These are phyloP conservation scores for Perkinsus olseni DNA, from an alignment of 169 alveolate genomes.

Conservation along the genomic window DNA sequence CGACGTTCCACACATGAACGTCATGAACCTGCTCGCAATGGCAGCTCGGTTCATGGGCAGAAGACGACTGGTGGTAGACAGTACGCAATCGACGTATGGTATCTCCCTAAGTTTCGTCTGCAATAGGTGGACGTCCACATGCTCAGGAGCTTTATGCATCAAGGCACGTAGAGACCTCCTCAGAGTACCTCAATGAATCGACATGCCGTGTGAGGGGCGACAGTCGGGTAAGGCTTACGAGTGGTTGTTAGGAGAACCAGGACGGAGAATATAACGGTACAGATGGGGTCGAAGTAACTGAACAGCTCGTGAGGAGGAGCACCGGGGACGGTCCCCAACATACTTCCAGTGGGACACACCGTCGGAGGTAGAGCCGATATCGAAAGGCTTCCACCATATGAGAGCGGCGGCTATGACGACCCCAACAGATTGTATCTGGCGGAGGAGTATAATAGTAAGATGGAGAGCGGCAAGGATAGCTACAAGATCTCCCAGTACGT, in stretches of 20 bases:
- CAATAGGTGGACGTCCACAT: neutral
- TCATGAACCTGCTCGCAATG: neutral
- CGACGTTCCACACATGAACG: neutral
- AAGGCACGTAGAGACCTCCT: neutral
- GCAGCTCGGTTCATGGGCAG: neutral
- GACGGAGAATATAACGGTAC: constrained; percentile 75
- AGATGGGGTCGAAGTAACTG: constrained; percentile 62
- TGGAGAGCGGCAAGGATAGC: neutral
- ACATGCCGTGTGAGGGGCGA: too few species aligned
- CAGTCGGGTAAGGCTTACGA: constrained; percentile 35
- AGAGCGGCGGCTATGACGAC: constrained; percentile 69
- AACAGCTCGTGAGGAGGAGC: neutral
- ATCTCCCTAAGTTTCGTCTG: neutral
- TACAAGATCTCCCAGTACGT: constrained; percentile 68
- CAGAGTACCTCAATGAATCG: neutral
- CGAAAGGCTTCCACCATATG: constrained; percentile 45
- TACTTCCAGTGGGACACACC: constrained; percentile 27
- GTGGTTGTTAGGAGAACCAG: constrained; percentile 74
- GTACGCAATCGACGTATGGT: neutral
- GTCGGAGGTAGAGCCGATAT: neutral
- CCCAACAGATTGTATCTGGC: constrained; percentile 59
- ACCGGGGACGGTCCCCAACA: too few species aligned
- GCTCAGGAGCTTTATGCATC: neutral
- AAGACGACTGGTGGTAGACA: neutral
- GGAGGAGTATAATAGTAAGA: neutral